Evolutionary conservation across 2,329 filamentous ascomycete genomes (phyloP), one percentile per base, ranked within the genome.

Genomic region (Penicillium sp.): DNA sequence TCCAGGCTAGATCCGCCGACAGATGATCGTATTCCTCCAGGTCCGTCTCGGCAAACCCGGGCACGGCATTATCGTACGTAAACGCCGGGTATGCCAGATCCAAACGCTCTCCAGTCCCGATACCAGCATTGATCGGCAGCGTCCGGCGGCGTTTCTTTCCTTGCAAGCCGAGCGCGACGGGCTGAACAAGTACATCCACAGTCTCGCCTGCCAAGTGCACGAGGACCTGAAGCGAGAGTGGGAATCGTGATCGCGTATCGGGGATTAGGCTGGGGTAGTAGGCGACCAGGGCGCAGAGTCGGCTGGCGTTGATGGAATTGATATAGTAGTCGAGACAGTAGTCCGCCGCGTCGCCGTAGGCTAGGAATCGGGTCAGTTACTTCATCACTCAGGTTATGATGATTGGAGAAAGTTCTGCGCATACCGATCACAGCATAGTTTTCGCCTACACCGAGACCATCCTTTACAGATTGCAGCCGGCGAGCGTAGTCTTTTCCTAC

Each of bases 21-120:
- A 89, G 77, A 10, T 81, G 77, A 61, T 91, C 82, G 64, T 85
- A 91, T 62, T 88, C 84, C 2, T 89, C 85, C 33, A 89, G 70
- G 55, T 90, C 84, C 21, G 82, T 80, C 72, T 92, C 88, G 0
- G 89, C 89, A 60, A 92, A 92, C 0, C 89, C 89, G 0, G 84
- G 75, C 50, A 84, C 75, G 0, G 74, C 83, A 58, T 79, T 77
- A 11, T 80, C 77, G 62, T 88, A 88, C 0, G 79, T 79, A 66
- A 81, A 86, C 4, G 70, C 68, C 7, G 66, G 68, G 53, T 73
- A 72, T 3, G 68, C 70, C 29, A 73, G 61, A 7, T 71, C 59
- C 34, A 74, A 54, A 5, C 71, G 70, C 57, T 73, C 82, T 68
- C 78, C 82, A 10, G 78, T 76, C 10, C 82, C 82, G 2, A 81